phyloP scores from a whole-genome alignment of 441 rosid genomes.

The Dalechampia spathulata region DNA sequence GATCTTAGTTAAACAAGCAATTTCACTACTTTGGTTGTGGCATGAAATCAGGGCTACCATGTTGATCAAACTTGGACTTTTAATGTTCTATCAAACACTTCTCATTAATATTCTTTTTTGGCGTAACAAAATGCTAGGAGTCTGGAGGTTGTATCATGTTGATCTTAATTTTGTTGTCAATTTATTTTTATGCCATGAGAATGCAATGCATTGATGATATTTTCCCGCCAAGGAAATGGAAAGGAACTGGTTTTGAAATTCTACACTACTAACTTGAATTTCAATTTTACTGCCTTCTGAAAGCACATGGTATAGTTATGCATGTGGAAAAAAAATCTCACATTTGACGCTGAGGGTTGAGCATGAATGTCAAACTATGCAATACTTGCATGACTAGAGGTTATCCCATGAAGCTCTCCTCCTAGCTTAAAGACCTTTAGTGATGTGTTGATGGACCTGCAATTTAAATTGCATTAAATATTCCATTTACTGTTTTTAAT shows the following conservation, averaged over 20 bases:
- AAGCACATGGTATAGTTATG: neutral
- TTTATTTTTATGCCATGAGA: neutral
- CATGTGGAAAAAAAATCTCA: no score
- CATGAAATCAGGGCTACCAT: neutral
- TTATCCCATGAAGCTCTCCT: neutral
- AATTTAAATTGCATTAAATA: neutral
- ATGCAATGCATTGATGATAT: neutral
- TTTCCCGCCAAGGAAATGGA: neutral
- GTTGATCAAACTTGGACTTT: neutral
- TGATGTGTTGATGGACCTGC: slow-evolving; percentile 1
- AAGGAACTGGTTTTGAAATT: neutral
- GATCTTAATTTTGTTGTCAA: neutral
- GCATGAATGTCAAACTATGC: neutral
- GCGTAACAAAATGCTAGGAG: neutral
- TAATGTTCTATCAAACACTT: neutral
- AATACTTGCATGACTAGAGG: no score
- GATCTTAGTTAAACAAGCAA: no score
- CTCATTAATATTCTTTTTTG: neutral
- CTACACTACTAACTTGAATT: neutral
- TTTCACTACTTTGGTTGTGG: no score
- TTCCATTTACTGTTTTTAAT: neutral
- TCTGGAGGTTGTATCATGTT: neutral
- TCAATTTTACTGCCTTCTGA: neutral
- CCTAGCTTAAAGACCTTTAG: neutral
- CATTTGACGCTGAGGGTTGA: no score